A percentile compares a stretch with the other conserved stretches of the same genome.
These are phyloP conservation scores for Acanthamoeba lenticulata DNA, from an alignment of 208 protist species.

Conservation along the genomic window DNA sequence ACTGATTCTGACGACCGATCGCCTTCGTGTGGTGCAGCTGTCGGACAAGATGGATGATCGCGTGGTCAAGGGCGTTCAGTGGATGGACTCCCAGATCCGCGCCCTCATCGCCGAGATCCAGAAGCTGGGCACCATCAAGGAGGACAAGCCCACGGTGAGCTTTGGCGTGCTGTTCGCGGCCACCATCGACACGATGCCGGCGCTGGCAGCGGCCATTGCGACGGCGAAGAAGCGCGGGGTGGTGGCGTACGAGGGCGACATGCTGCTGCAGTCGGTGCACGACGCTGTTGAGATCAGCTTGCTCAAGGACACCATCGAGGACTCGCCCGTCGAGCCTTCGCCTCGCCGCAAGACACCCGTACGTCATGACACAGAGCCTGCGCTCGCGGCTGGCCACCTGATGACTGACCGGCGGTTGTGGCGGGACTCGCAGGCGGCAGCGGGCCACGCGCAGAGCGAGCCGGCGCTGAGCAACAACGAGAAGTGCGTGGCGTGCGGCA, in stretches of 20 bases:
- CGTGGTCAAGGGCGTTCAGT: constrained; percentile 56
- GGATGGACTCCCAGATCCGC: constrained; percentile 66
- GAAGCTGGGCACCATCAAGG: constrained; percentile 6
- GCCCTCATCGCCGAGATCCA: constrained; percentile 52
- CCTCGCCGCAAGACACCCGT: neutral
- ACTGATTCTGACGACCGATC: neutral
- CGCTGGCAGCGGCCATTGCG: constrained; percentile 20
- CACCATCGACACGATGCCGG: constrained; percentile 60
- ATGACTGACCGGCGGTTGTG: neutral
- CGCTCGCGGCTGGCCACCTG: neutral
- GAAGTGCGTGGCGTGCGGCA: constrained; percentile 57
- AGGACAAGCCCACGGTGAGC: neutral
- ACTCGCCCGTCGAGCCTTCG: neutral
- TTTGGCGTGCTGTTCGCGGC: constrained; percentile 39
- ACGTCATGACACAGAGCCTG: neutral
- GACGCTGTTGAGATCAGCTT: constrained; percentile 36
- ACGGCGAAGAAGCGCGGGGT: constrained; percentile 54
- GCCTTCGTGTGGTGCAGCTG: neutral
- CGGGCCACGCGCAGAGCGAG: constrained; percentile 1
- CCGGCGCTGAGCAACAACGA: constrained; percentile 42
- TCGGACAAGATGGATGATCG: constrained; percentile 41
- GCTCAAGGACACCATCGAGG: constrained; percentile 56
- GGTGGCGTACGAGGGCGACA: constrained; percentile 46
- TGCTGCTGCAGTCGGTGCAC: constrained; percentile 54
- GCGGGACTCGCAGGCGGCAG: neutral